These are phyloP conservation scores for Halenospora varia DNA, from an alignment of 495 filamentous ascomycete genomes.

Conservation along the genomic window DNA sequence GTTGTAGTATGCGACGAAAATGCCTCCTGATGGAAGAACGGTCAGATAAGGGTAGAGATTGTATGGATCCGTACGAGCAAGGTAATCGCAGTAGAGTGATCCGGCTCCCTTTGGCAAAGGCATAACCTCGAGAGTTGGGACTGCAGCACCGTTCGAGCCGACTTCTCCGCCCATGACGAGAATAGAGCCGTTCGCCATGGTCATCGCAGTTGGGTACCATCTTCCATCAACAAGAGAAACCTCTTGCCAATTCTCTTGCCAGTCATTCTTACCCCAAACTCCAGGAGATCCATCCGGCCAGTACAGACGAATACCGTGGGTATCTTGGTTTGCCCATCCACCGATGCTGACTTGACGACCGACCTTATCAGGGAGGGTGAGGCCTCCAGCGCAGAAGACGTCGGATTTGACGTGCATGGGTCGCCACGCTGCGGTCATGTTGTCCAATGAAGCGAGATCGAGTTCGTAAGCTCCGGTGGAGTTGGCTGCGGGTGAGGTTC, in stretches of 20 bases:
- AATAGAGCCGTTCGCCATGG: constrained; percentile 63
- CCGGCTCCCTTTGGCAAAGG: constrained; percentile 38
- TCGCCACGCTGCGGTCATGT: constrained; percentile 50
- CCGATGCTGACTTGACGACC: constrained; percentile 58
- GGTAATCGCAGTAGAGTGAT: constrained; percentile 52
- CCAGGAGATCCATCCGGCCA: constrained; percentile 56
- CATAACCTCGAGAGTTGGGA: constrained; percentile 57
- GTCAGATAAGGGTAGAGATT: constrained; percentile 60
- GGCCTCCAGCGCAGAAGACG: constrained; percentile 56
- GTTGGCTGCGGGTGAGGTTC: too few relatives aligned
- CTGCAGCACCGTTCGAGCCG: constrained; percentile 54
- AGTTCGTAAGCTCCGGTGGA: constrained; percentile 63
- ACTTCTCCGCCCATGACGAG: constrained; percentile 60
- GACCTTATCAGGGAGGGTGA: constrained; percentile 58
- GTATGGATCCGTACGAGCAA: constrained; percentile 58
- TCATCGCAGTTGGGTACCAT: constrained; percentile 63
- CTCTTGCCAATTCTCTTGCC: constrained; percentile 56
- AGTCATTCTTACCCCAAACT: constrained; percentile 50
- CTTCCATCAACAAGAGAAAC: constrained; percentile 56
- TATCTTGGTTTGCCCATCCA: constrained; percentile 58
- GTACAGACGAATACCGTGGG: constrained; percentile 59
- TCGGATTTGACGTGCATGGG: constrained; percentile 54
- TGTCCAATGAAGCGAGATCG: constrained; percentile 41
- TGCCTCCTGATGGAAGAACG: constrained; percentile 49
- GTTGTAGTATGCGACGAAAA: constrained; percentile 64